phyloP scores from a whole-genome alignment of 306 rosid species.

The Pachyrhizus erosus region DNA sequence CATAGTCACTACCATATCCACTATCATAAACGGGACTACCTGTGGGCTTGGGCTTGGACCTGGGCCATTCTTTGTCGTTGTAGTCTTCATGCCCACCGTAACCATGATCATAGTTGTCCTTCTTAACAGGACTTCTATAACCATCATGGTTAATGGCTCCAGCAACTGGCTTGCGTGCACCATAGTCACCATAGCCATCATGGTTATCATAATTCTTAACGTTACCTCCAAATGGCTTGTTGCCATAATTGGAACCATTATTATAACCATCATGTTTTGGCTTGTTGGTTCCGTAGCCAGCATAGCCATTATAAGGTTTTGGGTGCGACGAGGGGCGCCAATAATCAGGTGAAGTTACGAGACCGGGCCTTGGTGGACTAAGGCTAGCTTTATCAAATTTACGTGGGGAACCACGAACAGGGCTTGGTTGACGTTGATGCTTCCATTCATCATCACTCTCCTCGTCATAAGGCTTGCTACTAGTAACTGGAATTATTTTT shows the following conservation, averaged over 20 bases:
- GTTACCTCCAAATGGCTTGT: slow-evolving; percentile 36
- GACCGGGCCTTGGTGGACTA: slow-evolving; percentile 19
- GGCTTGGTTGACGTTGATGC: slow-evolving; percentile 22
- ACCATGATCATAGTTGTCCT: background rate
- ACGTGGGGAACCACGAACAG: slow-evolving; percentile 10
- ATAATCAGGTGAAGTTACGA: background rate
- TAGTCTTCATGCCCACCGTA: background rate
- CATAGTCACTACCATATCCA: background rate
- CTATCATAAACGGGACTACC: background rate
- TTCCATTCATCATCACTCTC: background rate
- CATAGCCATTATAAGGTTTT: background rate
- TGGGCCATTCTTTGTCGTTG: too few relatives aligned
- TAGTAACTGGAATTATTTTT: slow-evolving; percentile 33
- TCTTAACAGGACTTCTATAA: background rate
- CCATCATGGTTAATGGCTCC: background rate
- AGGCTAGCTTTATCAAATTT: slow-evolving; percentile 43
- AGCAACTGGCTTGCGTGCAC: background rate
- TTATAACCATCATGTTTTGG: slow-evolving; percentile 20
- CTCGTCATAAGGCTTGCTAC: slow-evolving; percentile 19
- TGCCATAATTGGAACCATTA: background rate
- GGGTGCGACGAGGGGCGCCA: slow-evolving; percentile 26
- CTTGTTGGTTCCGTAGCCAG: slow-evolving; percentile 10
- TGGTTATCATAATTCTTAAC: background rate
- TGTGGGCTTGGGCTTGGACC: slow-evolving; percentile 4
- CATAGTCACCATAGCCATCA: background rate